Evolutionary conservation across 371 early-diverging fungal species (phyloP).

Genomic region (Mortierella sp.): DNA sequence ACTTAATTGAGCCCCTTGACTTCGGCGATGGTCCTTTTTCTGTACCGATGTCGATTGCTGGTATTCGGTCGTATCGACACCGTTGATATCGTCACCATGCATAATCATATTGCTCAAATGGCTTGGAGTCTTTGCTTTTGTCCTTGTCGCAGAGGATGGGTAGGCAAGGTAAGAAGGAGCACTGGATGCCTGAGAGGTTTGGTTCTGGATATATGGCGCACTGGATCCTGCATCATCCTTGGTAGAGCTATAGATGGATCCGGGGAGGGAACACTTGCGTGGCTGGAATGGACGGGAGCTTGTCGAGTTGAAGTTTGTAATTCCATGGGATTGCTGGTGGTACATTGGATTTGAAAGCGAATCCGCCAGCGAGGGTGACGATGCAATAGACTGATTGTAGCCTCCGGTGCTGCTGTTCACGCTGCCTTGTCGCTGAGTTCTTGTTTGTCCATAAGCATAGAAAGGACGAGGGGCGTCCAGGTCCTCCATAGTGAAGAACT

Average conservation of each 20-base stretch:
- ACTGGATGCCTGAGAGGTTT: not conserved
- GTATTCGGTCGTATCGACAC: not conserved
- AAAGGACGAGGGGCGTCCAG: slow-evolving; percentile 34
- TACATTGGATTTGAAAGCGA: slow-evolving; percentile 53
- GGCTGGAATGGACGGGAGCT: slow-evolving; percentile 8
- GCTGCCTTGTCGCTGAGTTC: slow-evolving; percentile 47
- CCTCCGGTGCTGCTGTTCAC: slow-evolving; percentile 47
- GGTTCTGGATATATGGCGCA: slow-evolving; percentile 1
- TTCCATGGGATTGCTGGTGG: slow-evolving; percentile 27
- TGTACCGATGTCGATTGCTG: not conserved
- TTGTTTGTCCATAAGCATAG: slow-evolving; percentile 33
- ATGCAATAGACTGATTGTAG: slow-evolving; percentile 37
- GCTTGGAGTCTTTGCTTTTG: slow-evolving; percentile 21
- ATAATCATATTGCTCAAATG: slow-evolving; percentile 36
- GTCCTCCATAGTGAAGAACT: slow-evolving; percentile 13
- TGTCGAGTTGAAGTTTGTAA: not conserved
- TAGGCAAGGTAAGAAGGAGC: not conserved
- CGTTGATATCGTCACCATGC: not conserved
- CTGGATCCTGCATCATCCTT: slow-evolving; percentile 12
- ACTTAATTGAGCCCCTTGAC: slow-evolving; percentile 11
- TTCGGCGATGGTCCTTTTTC: slow-evolving; percentile 14
- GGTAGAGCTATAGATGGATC: slow-evolving; percentile 8
- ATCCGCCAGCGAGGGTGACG: slow-evolving; percentile 48
- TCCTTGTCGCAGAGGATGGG: not conserved
- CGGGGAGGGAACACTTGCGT: slow-evolving; percentile 38